Evolutionary conservation across 2,329 filamentous ascomycete species (phyloP).

Genomic region (Epichloe scottii): DNA sequence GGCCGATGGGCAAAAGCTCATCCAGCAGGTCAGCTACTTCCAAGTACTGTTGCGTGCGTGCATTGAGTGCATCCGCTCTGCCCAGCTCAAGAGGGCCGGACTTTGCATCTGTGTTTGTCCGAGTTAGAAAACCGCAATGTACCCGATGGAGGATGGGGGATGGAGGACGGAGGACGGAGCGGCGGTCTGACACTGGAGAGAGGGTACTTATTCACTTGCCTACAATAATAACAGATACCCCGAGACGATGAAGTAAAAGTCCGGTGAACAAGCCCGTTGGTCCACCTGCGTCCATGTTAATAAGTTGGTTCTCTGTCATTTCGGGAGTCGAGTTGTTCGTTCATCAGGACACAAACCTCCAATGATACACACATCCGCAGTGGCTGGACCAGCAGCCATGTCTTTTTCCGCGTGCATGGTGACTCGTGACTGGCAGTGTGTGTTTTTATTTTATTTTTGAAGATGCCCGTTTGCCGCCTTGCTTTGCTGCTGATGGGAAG

Average conservation of each 20-base stretch:
- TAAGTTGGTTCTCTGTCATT: too few relatives aligned
- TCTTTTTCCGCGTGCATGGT: slow-evolving; percentile 5
- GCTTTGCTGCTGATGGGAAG: too few relatives aligned
- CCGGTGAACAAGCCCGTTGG: slow-evolving; percentile 34
- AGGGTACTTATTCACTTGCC: slow-evolving; percentile 17
- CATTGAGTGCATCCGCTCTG: slow-evolving; percentile 35
- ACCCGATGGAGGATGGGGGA: too few relatives aligned
- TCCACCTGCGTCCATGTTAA: slow-evolving; percentile 17
- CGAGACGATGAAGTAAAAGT: slow-evolving; percentile 28
- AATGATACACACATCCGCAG: slow-evolving; percentile 24
- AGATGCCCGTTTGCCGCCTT: too few relatives aligned
- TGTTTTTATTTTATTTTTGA: too few relatives aligned
- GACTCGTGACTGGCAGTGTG: neutral
- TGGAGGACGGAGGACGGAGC: too few relatives aligned
- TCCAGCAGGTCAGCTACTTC: slow-evolving; percentile 31
- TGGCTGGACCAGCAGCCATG: neutral
- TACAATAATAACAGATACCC: slow-evolving; percentile 27
- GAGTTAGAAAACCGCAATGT: neutral
- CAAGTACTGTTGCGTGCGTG: slow-evolving; percentile 34
- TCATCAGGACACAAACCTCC: slow-evolving; percentile 16
- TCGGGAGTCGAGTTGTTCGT: too few relatives aligned
- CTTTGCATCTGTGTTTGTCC: slow-evolving; percentile 22
- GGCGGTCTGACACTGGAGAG: neutral
- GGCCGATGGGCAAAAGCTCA: slow-evolving; percentile 27
- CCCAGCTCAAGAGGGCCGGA: slow-evolving; percentile 26